Evolutionary conservation across 2,329 filamentous ascomycete genomes (phyloP).

Genomic region (Aureobasidium sp.): DNA sequence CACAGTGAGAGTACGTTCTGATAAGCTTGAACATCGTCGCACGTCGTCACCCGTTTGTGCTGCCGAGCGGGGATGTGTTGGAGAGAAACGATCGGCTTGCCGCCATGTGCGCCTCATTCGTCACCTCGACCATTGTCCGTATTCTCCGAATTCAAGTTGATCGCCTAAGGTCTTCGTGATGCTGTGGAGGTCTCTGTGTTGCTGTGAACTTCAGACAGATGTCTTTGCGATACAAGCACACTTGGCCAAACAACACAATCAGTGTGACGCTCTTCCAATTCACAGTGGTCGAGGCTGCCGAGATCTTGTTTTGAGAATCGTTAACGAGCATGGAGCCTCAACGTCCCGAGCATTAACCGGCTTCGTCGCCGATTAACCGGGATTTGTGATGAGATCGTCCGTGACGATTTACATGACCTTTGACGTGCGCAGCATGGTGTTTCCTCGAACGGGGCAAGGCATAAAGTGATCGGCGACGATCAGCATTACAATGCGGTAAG

Average conservation of each 20-base stretch:
- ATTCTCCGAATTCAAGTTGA: neutral
- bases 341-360: neutral
- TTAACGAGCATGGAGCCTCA: neutral
- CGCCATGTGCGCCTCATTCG: neutral
- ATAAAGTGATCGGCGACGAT: neutral
- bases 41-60: neutral
- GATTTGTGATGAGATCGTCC: constrained; percentile 7
- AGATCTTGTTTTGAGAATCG: neutral
- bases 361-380: neutral
- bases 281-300: neutral
- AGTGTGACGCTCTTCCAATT: neutral
- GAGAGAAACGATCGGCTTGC: neutral
- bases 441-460: neutral
- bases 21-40: neutral
- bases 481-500: neutral
- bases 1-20: neutral
- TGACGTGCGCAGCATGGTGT: neutral
- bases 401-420: neutral
- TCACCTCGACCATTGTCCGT: neutral
- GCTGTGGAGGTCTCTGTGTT: neutral
- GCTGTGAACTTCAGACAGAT: neutral
- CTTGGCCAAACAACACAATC: neutral
- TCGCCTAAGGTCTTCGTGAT: no score
- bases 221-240: neutral
- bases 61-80: neutral